Base-by-base conservation (phyloP, 306 rosid genomes). In the Quercus variabilis region DNA sequence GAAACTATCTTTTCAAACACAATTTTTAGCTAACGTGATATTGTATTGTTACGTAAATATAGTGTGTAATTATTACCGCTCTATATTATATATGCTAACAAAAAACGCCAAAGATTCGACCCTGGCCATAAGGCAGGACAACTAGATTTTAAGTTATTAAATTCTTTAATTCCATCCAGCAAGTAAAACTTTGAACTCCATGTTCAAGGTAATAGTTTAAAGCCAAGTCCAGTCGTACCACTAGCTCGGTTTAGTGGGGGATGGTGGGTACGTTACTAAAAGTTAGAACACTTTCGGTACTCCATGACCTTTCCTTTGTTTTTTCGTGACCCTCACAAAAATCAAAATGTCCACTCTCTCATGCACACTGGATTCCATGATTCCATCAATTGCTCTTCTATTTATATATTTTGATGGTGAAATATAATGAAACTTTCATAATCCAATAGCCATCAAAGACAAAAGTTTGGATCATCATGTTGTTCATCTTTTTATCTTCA, bases 321-420 rank as follows among this genome's bases (percentile, higher is more conserved):
- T 26, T 78, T 74, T 63, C 71, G 30, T 13, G 10, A 31, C 41
- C 12, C 18, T 68, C 14, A 41, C n/a, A 4, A 20, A 38, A 49
- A 18, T 25, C 59, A 55, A 23, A 13, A 23, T 33, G 21, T 74
- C 83, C 85, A 73, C 85, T 49, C 41, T 54, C 43, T 71, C 74
- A 8, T 60, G 81, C 81, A 60, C 74, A 57, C 71, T 79, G 80
- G 89, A 83, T 83, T 80, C 82, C 75, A 74, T 62, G 89, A 83
- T 83, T 80, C 82, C 78, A 74, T 62, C 20, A 2, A 28, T 28
- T 28, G 30, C 30, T 28, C 30, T 28, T 28, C 30, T 28, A 28
- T 28, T 2, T 28, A 28, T 26, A 26, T 28, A 21, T 28, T 28
- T 28, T 28, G 30, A 28, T 28, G 30, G 30, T 28, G 30, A 28